phyloP scores from a whole-genome alignment of 1,284 basidiomycete species.

The Uromyces viciae-fabae region DNA sequence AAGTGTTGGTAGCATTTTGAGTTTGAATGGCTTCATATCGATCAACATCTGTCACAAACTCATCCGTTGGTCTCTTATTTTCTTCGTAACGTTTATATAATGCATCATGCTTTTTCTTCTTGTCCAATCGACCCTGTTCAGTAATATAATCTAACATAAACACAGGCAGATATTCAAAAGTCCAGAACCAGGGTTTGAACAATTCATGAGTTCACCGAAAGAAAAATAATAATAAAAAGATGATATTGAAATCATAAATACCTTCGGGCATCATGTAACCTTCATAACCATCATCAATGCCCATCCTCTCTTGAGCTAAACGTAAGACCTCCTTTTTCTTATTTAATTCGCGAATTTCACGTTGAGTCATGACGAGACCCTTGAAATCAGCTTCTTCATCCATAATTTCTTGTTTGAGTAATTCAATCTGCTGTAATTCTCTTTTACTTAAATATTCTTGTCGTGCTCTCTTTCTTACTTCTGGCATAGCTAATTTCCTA shows the following conservation, averaged over 20 bases:
- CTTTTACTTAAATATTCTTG: constrained; percentile 94
- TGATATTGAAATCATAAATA: neutral
- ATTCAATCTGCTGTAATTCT: constrained; percentile 89
- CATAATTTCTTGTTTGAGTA: constrained; percentile 83
- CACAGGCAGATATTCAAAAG: constrained; percentile 45
- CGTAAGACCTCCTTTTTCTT: constrained; percentile 86
- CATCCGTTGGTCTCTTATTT: constrained; percentile 68
- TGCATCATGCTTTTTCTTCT: constrained; percentile 89
- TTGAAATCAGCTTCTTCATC: constrained; percentile 84
- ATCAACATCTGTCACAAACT: constrained; percentile 92
- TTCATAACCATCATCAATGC: constrained; percentile 88
- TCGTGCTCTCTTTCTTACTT: constrained; percentile 75
- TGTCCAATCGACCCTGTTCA: constrained; percentile 97
- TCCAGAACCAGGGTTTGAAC: neutral
- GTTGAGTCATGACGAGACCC: constrained; percentile 80
- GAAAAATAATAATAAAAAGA: neutral
- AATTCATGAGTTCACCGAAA: neutral
- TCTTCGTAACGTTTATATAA: constrained; percentile 94
- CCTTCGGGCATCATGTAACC: constrained; percentile 84
- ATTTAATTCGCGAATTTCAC: constrained; percentile 75
- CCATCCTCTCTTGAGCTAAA: constrained; percentile 86
- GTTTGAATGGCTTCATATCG: constrained; percentile 84
- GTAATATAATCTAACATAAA: constrained; percentile 75
- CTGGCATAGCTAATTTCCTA: constrained; percentile 73
- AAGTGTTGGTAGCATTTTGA: constrained; percentile 77